Percentiles rank a stretch among this genome's conserved stretches.
These are phyloP conservation scores for Lyophyllum atratum DNA, from an alignment of 768 basidiomycete species.

Conservation along the genomic window DNA sequence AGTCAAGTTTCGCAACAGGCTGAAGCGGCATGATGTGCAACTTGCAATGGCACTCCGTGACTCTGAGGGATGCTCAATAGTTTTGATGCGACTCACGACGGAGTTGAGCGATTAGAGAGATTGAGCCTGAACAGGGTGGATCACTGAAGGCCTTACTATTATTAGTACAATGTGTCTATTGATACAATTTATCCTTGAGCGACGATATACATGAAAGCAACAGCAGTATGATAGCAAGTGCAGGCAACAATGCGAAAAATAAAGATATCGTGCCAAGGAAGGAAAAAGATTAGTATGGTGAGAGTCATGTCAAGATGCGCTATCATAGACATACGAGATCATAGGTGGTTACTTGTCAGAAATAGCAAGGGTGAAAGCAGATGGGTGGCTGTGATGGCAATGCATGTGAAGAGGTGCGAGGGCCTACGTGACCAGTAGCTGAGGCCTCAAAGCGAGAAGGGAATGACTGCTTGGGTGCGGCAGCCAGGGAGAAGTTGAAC, in stretches of 20 bases:
- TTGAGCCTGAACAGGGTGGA: too few relatives aligned
- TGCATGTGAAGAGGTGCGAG: background rate
- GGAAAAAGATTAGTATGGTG: too few relatives aligned
- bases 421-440: background rate
- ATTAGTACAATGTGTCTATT: background rate
- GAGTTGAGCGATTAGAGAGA: too few relatives aligned
- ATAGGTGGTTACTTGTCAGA: background rate
- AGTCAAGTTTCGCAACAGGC: too few relatives aligned
- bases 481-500: background rate
- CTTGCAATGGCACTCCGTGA: too few relatives aligned
- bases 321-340: conserved; percentile 16
- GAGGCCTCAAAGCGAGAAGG: background rate
- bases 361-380: too few relatives aligned
- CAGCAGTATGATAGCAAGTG: background rate
- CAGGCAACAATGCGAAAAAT: background rate
- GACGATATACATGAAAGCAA: too few relatives aligned
- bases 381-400: background rate
- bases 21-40: too few relatives aligned
- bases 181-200: too few relatives aligned
- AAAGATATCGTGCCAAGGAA: background rate
- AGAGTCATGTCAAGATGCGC: conserved; percentile 14
- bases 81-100: too few relatives aligned
- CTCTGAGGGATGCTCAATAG: too few relatives aligned
- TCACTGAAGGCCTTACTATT: too few relatives aligned
- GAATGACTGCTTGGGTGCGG: background rate